These are phyloP conservation scores for Metrosideros polymorpha DNA, from an alignment of 441 rosid genomes.

Conservation along the genomic window DNA sequence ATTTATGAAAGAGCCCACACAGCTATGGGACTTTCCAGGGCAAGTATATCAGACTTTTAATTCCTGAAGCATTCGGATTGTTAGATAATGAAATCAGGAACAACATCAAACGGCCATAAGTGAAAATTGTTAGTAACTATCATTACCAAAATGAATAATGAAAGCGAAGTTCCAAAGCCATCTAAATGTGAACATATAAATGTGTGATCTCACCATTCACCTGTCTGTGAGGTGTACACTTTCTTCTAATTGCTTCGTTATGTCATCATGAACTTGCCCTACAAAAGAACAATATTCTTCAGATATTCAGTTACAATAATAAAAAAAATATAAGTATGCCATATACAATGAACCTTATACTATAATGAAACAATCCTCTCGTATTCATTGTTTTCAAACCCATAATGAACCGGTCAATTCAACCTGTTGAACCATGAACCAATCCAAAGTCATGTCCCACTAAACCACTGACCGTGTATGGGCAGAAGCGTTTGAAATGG, in stretches of 20 bases:
- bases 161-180: neutral
- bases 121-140: neutral
- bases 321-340: neutral
- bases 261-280: constrained; percentile 27
- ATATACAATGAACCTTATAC: neutral
- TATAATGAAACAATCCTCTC: neutral
- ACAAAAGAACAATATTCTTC: neutral
- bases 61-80: neutral
- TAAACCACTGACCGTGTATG: neutral
- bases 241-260: constrained; percentile 20
- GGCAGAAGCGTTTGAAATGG: neutral
- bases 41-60: neutral
- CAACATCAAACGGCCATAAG: neutral
- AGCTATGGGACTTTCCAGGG: neutral
- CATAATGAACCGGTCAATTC: neutral
- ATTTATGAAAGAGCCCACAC: neutral
- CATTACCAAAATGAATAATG: neutral
- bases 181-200: neutral
- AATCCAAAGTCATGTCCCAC: neutral
- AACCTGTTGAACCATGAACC: neutral
- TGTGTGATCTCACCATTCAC: neutral
- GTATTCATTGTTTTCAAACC: neutral
- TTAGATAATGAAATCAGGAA: neutral
- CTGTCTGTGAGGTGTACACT: constrained; percentile 4
- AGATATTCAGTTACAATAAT: neutral